Percentiles rank a stretch among this genome's conserved stretches.
Conservation (phyloP, 2,329 filamentous ascomycete genomes). For the Alternaria longipes region DNA sequence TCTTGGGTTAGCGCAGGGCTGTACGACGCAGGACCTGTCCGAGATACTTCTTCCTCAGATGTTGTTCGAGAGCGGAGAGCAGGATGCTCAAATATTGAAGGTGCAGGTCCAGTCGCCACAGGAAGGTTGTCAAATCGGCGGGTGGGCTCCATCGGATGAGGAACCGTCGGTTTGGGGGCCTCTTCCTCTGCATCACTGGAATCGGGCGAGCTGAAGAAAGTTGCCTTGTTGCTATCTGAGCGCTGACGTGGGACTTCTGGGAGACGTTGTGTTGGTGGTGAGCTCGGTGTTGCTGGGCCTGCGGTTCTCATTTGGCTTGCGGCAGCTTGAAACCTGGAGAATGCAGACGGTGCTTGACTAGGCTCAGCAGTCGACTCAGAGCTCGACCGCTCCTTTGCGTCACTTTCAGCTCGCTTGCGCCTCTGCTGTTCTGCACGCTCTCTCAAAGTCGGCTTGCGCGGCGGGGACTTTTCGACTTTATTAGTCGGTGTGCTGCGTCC, state of each 20-base stretch:
- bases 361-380: slow-evolving; percentile 44
- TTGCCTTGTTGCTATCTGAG: slow-evolving; percentile 24
- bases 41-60: slow-evolving; percentile 28
- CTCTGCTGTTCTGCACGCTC: slow-evolving; percentile 49
- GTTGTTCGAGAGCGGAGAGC: slow-evolving; percentile 47
- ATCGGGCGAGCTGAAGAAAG: slow-evolving; percentile 44
- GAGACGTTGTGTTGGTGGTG: slow-evolving; percentile 20
- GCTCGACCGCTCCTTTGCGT: slow-evolving; percentile 31
- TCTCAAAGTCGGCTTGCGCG: slow-evolving; percentile 40
- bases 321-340: slow-evolving; percentile 59
- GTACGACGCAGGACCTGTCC: slow-evolving; percentile 12
- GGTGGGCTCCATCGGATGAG: slow-evolving; percentile 31
- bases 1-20: slow-evolving; percentile 23
- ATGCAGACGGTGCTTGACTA: slow-evolving; percentile 47
- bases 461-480: slow-evolving; percentile 31
- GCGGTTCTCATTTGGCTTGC: slow-evolving; percentile 54
- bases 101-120: slow-evolving; percentile 43
- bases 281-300: slow-evolving; percentile 25
- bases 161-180: slow-evolving; percentile 17
- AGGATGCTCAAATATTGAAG: slow-evolving; percentile 49
- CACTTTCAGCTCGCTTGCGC: slow-evolving; percentile 42
- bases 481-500: slow-evolving; percentile 52
- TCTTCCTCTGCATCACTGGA: slow-evolving; percentile 48
- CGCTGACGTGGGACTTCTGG: slow-evolving; percentile 17
- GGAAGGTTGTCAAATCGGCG: slow-evolving; percentile 49